A percentile compares a stretch with the other conserved stretches of the same genome.
Conservation (phyloP, 2,329 filamentous ascomycete species). For the Aspergillus bombycis region DNA sequence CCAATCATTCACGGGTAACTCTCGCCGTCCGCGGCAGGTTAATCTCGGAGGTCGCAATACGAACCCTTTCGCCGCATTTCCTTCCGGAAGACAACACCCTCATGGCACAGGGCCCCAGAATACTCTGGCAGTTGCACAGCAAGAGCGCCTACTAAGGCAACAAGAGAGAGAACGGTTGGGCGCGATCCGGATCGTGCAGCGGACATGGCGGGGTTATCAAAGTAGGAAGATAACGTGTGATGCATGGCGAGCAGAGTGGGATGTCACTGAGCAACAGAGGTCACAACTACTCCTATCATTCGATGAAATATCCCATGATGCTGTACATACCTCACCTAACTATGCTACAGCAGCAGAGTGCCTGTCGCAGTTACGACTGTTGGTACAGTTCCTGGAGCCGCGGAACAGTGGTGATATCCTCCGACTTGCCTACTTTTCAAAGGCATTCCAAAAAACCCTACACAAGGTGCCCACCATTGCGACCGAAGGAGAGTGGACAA, state of each 20-base stretch:
- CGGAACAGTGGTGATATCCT: slow-evolving; percentile 43
- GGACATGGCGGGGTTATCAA: slow-evolving; percentile 77
- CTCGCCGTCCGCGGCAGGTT: slow-evolving; percentile 84
- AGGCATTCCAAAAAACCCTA: slow-evolving; percentile 45
- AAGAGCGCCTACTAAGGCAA: slow-evolving; percentile 79
- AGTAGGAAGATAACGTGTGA: slow-evolving; percentile 62
- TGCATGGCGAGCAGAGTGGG: slow-evolving; percentile 64
- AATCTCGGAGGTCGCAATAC: slow-evolving; percentile 84
- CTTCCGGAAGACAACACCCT: slow-evolving; percentile 60
- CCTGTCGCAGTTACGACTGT: slow-evolving; percentile 62
- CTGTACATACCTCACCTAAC: slow-evolving; percentile 48
- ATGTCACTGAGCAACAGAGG: slow-evolving; percentile 56
- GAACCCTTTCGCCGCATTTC: slow-evolving; percentile 73
- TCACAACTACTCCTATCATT: slow-evolving; percentile 30
- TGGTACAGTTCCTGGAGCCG: slow-evolving; percentile 68
- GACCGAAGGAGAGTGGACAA: slow-evolving; percentile 46
- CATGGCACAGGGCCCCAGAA: slow-evolving; percentile 68
- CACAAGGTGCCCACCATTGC: slow-evolving; percentile 40
- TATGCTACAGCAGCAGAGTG: slow-evolving; percentile 43
- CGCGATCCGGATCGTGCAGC: slow-evolving; percentile 75
- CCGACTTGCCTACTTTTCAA: slow-evolving; percentile 49
- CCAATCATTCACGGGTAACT: slow-evolving; percentile 85
- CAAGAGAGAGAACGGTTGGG: slow-evolving; percentile 76
- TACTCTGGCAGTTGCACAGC: slow-evolving; percentile 82
- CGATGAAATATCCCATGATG: slow-evolving; percentile 48